Evolutionary conservation across 2,329 filamentous ascomycete species (phyloP).

Genomic region (Helicocarpus griseus): DNA sequence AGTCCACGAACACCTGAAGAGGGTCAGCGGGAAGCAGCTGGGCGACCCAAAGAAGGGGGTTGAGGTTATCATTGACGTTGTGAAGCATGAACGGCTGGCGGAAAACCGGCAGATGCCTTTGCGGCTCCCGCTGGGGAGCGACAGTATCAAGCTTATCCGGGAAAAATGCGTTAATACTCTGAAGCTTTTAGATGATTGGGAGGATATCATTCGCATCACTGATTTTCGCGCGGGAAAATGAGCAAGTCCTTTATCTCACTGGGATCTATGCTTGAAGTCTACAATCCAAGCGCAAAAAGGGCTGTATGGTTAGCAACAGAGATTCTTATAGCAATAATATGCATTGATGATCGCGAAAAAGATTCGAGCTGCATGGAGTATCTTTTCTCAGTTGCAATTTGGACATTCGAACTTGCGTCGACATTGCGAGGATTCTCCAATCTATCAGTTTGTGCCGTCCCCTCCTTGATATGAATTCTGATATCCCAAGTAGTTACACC

Average conservation of each 20-base stretch:
- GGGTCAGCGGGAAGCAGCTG: not conserved
- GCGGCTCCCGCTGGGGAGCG: not conserved
- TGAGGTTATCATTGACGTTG: not conserved
- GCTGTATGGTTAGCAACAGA: too few species aligned
- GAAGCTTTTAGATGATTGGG: not conserved
- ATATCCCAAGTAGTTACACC: conserved; percentile 72
- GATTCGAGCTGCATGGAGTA: too few species aligned
- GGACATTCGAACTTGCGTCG: too few species aligned
- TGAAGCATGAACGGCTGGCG: not conserved
- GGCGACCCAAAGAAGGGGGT: not conserved
- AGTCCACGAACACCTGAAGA: not conserved
- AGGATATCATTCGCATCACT: not conserved
- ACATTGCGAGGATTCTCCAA: too few species aligned
- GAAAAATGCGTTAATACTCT: not conserved
- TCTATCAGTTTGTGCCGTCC: too few species aligned
- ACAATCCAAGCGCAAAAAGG: too few species aligned
- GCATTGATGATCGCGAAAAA: too few species aligned
- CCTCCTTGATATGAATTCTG: conserved; percentile 58
- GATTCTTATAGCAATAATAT: too few species aligned
- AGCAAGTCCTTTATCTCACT: not conserved
- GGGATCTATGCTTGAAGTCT: too few species aligned
- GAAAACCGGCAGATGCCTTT: not conserved
- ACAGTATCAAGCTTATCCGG: not conserved
- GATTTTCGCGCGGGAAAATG: not conserved
- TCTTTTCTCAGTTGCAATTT: too few species aligned